Evolutionary conservation across 2,329 filamentous ascomycete genomes (phyloP), one percentile per base, ranked within the genome.

Genomic region (Paraconiothyrium brasiliense): DNA sequence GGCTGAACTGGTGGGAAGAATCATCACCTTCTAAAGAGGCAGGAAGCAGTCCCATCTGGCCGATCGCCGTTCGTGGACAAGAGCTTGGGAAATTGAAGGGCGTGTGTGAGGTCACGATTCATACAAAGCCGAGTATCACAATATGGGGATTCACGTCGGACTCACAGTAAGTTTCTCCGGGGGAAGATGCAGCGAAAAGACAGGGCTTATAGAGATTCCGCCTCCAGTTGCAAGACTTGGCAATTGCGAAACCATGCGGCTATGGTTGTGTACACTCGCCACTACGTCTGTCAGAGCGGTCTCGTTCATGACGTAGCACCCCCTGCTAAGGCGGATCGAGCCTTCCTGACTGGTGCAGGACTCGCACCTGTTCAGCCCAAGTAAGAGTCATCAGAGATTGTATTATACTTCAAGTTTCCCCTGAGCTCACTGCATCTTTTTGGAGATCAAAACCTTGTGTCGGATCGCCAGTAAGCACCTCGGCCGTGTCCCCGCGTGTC

Each of bases 111-210:
- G 65, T 88, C 10, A 80, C 83, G 0, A 71, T 88, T 14, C 78
- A 81, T 70, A 84, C 78, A 63, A 78, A 64, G 52, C 79, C 68
- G 34, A 78, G 81, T 22, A 77, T 86, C 34, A 76, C 80, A 0
- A 75, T 87, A n/a, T 87, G 85, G 83, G 84, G 82, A 0, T 86
- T 87, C 65, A 75, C 78, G 16, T 74, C 76, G 1, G 69, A 79
- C 39, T 82, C 83, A 0, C 72, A 79, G 60, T 48, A n/a, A 46
- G 41, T 55, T 16, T 1, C 4, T 32, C 47, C 24, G 20, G 20
- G 20, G 35, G n/a, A 35, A 22, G 32, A 37, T 4, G 24, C 24
- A 14, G 24, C 13, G 35, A 20, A 22, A 10, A 16, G n/a, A 20
- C 24, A 20, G 4, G 8, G 37, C 37, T 55, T n/a, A 47, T 20